Base-by-base conservation (phyloP, 306 rosid genomes). In the Senna siamea region DNA sequence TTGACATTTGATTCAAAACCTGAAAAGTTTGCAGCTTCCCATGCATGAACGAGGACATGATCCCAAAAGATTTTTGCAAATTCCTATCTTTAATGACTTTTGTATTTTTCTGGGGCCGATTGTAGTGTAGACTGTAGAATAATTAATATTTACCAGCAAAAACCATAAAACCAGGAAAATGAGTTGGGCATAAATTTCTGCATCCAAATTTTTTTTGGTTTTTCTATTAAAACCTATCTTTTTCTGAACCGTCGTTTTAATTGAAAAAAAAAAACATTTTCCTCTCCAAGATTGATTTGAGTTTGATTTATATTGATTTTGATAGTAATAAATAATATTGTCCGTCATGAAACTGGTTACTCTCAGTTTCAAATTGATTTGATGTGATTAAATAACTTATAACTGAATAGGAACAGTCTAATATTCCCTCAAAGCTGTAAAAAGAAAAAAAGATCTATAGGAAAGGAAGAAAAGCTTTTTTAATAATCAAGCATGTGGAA, bases 21-120 rank as follows among this genome's bases (percentile, higher is more conserved):
- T 23, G 11, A 14, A 9, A 1, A 15, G 44, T 7, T 32, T 34
- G n/a, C 23, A 0, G 8, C 7, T 1, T 34, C n/a, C 14, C 80
- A 30, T 82, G 80, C 84, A 83, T 75, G 79, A 57, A 75, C 10
- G 58, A 70, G n/a, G n/a, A n/a, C n/a, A n/a, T n/a, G n/a, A n/a
- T n/a, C n/a, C n/a, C n/a, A n/a, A n/a, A n/a, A n/a, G n/a, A n/a
- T n/a, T n/a, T n/a, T n/a, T n/a, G n/a, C n/a, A n/a, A n/a, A n/a
- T n/a, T n/a, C n/a, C n/a, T n/a, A n/a, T 26, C 2, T 26, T 26
- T 26, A 1, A 3, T 65, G 35, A 50, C n/a, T 23, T 28, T 38
- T 19, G 30, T n/a, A n/a, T n/a, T n/a, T n/a, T n/a, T 63, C 52
- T 54, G 82, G 79, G 58, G 28, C 67, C n/a, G 30, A 22, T n/a